Evolutionary conservation across 2,329 filamentous ascomycete species (phyloP).

Genomic region (Ceratocystis ficicola): DNA sequence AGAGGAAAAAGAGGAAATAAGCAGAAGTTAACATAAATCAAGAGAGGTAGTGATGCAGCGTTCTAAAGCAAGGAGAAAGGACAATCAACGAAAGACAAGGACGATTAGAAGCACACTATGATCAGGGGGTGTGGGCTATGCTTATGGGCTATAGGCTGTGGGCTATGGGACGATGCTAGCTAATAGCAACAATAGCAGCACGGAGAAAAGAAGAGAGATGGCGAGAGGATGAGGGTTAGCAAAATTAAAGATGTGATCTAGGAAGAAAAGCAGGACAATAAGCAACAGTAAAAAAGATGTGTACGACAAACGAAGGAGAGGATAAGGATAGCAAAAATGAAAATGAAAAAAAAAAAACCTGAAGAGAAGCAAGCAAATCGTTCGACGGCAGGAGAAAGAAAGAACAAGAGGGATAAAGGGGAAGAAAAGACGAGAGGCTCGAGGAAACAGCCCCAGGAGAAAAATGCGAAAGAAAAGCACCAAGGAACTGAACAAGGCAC

Average conservation of each 20-base stretch:
- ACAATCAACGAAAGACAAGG: constrained; percentile 1
- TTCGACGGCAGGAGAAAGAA: neutral
- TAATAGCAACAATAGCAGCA: neutral
- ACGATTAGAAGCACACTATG: constrained; percentile 15
- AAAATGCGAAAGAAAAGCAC: neutral
- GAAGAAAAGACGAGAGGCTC: neutral
- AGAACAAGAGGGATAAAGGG: neutral
- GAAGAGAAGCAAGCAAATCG: neutral
- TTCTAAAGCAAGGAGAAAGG: neutral
- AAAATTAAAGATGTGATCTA: neutral
- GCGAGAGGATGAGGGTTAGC: neutral
- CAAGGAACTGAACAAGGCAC: constrained; percentile 5
- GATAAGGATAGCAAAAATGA: neutral
- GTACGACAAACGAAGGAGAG: neutral
- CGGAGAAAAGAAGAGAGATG: neutral
- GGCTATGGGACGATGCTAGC: neutral
- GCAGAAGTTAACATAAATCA: neutral
- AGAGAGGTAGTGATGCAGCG: neutral
- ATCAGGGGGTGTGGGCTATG: constrained; percentile 6
- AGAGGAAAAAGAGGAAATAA: neutral
- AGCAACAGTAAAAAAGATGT: neutral
- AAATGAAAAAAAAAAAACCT: neutral
- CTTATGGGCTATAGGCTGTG: neutral
- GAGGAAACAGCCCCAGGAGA: neutral
- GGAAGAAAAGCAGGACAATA: neutral